Evolutionary conservation across 2,329 filamentous ascomycete genomes (phyloP), one percentile per base, ranked within the genome.

Genomic region (Alternaria sp.): DNA sequence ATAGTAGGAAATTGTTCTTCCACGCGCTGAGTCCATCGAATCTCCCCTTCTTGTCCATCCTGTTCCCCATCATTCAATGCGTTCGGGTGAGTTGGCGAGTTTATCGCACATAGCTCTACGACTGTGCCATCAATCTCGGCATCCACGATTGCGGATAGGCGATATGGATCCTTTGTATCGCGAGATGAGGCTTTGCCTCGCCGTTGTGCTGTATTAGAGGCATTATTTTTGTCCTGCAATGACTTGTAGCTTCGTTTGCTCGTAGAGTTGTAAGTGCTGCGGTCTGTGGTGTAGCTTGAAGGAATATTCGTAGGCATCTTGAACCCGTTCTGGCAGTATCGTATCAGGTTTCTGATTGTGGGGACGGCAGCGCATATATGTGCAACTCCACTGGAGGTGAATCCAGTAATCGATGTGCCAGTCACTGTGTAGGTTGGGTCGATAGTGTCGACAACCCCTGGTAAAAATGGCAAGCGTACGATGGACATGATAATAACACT

Each of bases 391-490:
- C 55, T 58, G 25, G 55, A 21, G 5, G 21, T 44, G 45, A 50
- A 58, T 32, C 44, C 45, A n/a, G 44, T 58, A 32, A 58, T 51
- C n/a, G 45, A 49, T 21, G 55, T 50, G 46, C 30, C 55, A 17
- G 45, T 46, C 12, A 58, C 30, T n/a, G 55, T 58, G n/a, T 58
- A 58, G n/a, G 55, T 58, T 23, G 46, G 45, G 30, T 58, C 55
- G 46, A 21, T 58, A 19, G 46, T 47, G 45, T 58, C 55, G 11
- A 58, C 55, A 19, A 58, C 55, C 8, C 55, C 55, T 32, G 21
- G 17, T 23, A 58, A 51, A 46, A 58, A 58, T n/a, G 55, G 55
- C 45, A 58, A 21, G 12, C 55, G 55, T 19, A 46, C 45, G 32
- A 51, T 43, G 12, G 32, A 50, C 19, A 50, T 36, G 2, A 32